Evolutionary conservation across 768 basidiomycete genomes (phyloP), one percentile per base, ranked within the genome.

Genomic region (Suillus subaureus): DNA sequence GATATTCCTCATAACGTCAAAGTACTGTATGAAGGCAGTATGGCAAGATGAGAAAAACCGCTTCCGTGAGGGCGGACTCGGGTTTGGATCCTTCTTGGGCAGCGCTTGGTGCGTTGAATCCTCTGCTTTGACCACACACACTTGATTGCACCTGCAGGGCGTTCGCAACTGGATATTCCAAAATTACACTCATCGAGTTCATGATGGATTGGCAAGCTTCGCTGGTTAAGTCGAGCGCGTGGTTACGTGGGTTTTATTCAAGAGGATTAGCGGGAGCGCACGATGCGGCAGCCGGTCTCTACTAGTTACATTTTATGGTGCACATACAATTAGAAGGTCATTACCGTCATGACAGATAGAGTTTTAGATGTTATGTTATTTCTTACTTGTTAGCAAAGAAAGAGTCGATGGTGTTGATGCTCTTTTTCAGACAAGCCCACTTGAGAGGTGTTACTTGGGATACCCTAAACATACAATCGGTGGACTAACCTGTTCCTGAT

Each of bases 1-100:
- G 23, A 88, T 99, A 73, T 99, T 98, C 76, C 74, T 98, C 39
- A 91, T 98, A 64, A 91, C 92, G 18, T 96, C 95, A 8, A 90
- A 92, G 72, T 97, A 93, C 77, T 97, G 96, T 74, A 83, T 88
- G 61, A 82, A 81, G 13, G 91, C 93, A 9, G 88, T 93, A 4
- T 94, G 92, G 92, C 81, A 84, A 61, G 89, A 91, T 70, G 89
- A 95, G 63, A 79, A 78, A 70, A 76, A 77, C 55, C 80, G 79
- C 33, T 84, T 91, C 77, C 78, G 81, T 49, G 77, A 79, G 37
- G 78, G 79, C 37, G 88, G 89, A 3, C 74, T 89, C 21, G 78
- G 73, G 70, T 26, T 74, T 86, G 64, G 71, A 64, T 64, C 82
- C 81, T 54, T 93, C 79, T 66, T 92, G 84, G 86, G 87, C 37